phyloP scores from a whole-genome alignment of 1,139 yeast genomes.

The Sugiyamaella paludigena region DNA sequence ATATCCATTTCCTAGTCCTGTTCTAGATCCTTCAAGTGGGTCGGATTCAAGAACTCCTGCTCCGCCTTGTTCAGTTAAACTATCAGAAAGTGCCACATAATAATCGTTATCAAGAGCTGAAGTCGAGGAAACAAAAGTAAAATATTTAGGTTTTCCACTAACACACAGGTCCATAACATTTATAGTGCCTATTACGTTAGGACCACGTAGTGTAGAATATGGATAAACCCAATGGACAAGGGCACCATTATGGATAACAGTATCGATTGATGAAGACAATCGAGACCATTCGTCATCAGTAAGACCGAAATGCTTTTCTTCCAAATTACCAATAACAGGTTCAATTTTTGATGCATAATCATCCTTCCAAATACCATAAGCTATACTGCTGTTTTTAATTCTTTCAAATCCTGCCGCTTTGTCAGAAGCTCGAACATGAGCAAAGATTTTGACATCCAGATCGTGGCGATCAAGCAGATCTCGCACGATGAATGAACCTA shows the following conservation, averaged over 20 bases:
- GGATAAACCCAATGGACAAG: constrained; percentile 99
- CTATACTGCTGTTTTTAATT: constrained; percentile 68
- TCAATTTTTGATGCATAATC: constrained; percentile 56
- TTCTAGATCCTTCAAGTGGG: constrained; percentile 72
- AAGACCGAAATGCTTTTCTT: constrained; percentile 69
- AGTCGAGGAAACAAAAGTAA: constrained; percentile 92
- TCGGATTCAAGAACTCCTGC: constrained; percentile 79
- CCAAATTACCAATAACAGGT: constrained; percentile 80
- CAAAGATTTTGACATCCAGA: constrained; percentile 57
- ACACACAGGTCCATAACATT: constrained; percentile 78
- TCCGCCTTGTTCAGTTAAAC: constrained; percentile 59
- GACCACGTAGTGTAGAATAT: constrained; percentile 82
- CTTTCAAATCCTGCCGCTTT: constrained; percentile 70
- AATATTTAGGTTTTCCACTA: constrained; percentile 77
- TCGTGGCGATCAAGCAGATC: constrained; percentile 59
- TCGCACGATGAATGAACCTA: constrained; percentile 82
- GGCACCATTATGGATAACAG: constrained; percentile 94
- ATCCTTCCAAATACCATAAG: constrained; percentile 84
- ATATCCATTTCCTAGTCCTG: constrained; percentile 86
- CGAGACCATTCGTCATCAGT: constrained; percentile 54
- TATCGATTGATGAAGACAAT: constrained; percentile 64
- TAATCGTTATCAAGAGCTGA: constrained; percentile 85
- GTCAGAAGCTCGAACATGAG: constrained; percentile 86
- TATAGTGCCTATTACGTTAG: constrained; percentile 86
- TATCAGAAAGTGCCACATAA: constrained; percentile 74